Evolutionary conservation across 768 basidiomycete genomes (phyloP), one percentile per base, ranked within the genome.

Genomic region (Podaxis rugospora): DNA sequence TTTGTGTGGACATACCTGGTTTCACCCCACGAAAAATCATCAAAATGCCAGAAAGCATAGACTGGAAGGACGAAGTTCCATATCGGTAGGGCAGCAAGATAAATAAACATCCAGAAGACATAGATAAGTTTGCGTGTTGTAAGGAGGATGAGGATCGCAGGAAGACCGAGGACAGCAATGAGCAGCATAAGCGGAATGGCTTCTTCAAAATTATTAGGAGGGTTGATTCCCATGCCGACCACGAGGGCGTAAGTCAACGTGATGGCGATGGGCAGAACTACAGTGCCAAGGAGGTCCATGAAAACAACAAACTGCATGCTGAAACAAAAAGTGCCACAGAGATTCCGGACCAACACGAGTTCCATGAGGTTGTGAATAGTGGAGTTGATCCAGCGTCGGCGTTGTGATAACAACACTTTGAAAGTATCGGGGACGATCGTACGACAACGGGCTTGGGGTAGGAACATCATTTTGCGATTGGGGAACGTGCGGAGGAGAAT

Each of bases 281-380:
- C 85, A 2, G 93, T 95, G 62, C 92, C 92, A 62, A 95, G 75
- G 47, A 95, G 84, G 73, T 98, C 95, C 92, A 98, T 95, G 77
- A 96, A 93, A 57, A 98, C 95, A 72, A 98, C 88, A 73, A 98
- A 98, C 72, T 98, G 97, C 95, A 98, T 98, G 75, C 94, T 97
- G 78, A 98, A 98, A 80, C 97, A 99, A 76, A 99, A 99, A 32
- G 96, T 98, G 37, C 97, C 97, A 74, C 97, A 98, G 14, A 98
- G 83, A 70, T 99, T 94, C 65, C 92, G 92, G 42, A 99, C 97
- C 63, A 93, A 86, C 37, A 98, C 93, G 40, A 99, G 89, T 73
- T 99, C 97, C 95, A 98, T 98, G 54, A 99, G 86, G 72, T 99
- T 98, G 79, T 98, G 97, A 54, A 99, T 92, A 0, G 97, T 98